Evolutionary conservation across 441 rosid genomes (phyloP), one percentile per base, ranked within the genome.

Genomic region (Adansonia gregorii): DNA sequence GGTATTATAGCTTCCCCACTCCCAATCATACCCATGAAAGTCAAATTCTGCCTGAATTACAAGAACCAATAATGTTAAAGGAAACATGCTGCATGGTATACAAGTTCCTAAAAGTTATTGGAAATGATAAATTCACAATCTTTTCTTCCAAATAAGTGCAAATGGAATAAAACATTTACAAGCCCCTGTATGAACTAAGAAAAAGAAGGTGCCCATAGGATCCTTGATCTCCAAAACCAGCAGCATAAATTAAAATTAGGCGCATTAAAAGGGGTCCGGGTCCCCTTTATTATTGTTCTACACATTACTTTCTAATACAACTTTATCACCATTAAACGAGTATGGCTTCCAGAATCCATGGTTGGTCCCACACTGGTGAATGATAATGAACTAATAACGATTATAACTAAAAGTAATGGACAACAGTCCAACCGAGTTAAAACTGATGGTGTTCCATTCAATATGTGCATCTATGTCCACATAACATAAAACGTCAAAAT

Each of bases 21-120:
- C 99, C 99, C 98, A 96, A 43, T 96, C 98, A 81, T 96, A 97
- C 46, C 99, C 99, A 67, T 90, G 94, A 81, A 96, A 93, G 85
- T 96, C 99, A 81, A 96, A 96, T 72, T 94, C 98, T 41, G 98
- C 99, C 98, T 96, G 92, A 75, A 67, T 78, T 15, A 79, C 2
- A 4, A 51, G 54, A 70, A 65, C 59, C 51, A 61, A 11, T 39
- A 58, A 17, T 43, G 20, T 46, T 17, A 78, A 60, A 52, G 49
- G 63, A 63, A 55, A 56, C n/a, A 73, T 12, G 22, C n/a, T 55
- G 54, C 48, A 58, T 27, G 55, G 46, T 8, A 10, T 58, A 61
- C 41, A 41, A 60, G 20, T 27, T n/a, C 45, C 41, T 27, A 54
- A 78, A 52, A 20, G 63, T 17, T 27, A 20, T 11, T 31, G 52